Evolutionary conservation across 768 basidiomycete species (phyloP).

Genomic region (Boletus subcaerulescens): DNA sequence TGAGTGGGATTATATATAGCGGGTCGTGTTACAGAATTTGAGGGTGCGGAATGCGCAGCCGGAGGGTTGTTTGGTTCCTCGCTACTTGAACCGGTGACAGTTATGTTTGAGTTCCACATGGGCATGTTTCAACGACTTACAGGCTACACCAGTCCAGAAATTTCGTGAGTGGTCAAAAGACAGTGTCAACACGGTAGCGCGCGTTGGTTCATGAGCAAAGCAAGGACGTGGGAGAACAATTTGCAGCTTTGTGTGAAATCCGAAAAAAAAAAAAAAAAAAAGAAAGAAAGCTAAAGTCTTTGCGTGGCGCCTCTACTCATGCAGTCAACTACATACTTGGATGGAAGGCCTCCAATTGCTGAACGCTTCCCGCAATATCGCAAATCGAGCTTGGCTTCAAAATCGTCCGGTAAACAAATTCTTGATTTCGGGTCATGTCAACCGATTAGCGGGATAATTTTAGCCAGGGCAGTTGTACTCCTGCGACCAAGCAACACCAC

Average conservation of each 20-base stretch:
- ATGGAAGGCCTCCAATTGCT: too few relatives aligned
- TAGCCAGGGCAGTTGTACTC: too few relatives aligned
- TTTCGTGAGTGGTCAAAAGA: constrained; percentile 3
- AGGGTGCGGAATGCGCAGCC: neutral
- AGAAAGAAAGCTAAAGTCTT: too few relatives aligned
- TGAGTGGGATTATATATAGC: constrained; percentile 11
- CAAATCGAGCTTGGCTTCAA: too few relatives aligned
- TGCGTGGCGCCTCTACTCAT: too few relatives aligned
- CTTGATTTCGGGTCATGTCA: too few relatives aligned
- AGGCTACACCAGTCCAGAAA: neutral
- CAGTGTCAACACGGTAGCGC: constrained; percentile 4
- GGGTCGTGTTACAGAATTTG: constrained; percentile 11
- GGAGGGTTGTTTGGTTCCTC: constrained; percentile 2
- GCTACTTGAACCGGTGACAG: neutral
- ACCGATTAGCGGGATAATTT: too few relatives aligned
- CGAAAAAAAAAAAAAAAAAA: too few relatives aligned
- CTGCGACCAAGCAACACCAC: neutral
- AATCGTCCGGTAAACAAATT: too few relatives aligned
- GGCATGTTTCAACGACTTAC: constrained; percentile 12
- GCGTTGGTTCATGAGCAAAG: constrained; percentile 14
- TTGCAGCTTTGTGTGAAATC: neutral
- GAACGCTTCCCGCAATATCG: too few relatives aligned
- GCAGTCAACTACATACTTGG: too few relatives aligned
- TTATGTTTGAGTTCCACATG: neutral
- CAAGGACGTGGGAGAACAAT: constrained; percentile 21